Evolutionary conservation across 257 asterid species (phyloP), one percentile per base, ranked within the genome.

Genomic region (Pogostemon cablin): DNA sequence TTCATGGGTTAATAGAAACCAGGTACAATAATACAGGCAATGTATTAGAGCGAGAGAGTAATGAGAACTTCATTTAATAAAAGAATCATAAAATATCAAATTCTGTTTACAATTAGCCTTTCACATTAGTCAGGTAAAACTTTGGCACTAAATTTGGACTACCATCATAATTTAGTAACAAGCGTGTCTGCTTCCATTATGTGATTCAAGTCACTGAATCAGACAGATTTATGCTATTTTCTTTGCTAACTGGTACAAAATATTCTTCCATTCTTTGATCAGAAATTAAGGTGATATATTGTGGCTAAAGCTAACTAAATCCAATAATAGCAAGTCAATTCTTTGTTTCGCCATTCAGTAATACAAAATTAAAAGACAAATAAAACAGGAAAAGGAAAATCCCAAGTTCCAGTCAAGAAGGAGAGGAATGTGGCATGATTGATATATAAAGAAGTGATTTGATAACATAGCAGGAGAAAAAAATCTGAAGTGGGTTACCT

Each of bases 401-500:
- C 48, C 48, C 9, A 10, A 43, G 48, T 25, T 25, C 32, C 32
- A 25, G 32, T 25, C 32, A 25, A 25, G 32, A 25, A 25, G 32
- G 32, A 25, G 32, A 25, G 32, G 32, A 25, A 25, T 25, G 32
- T 25, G 32, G 32, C 32, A 25, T 25, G 32, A 7, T 11, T 47
- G 39, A n/a, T 49, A 8, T 52, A 42, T 65, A 57, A 25, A 17
- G 6, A 12, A 68, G 39, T 40, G 34, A 73, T 34, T 7, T 9
- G 34, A 34, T 39, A 66, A 54, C 15, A 55, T 42, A 61, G 50
- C 53, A 32, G 71, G 52, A 25, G 15, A 68, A 57, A 11, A 59
- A 35, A 67, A 63, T 2, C 37, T 49, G 56, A 37, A 63, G 44
- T n/a, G 20, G 15, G 42, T 67, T 83, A 89, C 99, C 99, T 91